Evolutionary conservation across 2,329 filamentous ascomycete genomes (phyloP), one percentile per base, ranked within the genome.

Genomic region (Nemania serpens): DNA sequence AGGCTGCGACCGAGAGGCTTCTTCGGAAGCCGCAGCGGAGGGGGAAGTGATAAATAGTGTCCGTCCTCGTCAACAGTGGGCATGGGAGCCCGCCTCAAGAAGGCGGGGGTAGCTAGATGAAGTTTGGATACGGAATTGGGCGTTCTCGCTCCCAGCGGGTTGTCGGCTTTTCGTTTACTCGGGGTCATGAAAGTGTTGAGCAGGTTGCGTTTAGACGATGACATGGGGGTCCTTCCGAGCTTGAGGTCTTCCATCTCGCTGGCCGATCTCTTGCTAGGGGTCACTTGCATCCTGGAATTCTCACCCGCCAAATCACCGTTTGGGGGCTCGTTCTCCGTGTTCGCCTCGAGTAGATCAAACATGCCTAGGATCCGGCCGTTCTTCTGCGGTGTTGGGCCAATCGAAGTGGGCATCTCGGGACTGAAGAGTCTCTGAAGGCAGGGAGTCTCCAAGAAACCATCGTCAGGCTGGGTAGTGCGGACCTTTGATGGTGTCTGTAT

Each of bases 331-430:
- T 77, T 77, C 22, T 80, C 74, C 20, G 80, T 79, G 43, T 79
- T 78, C 58, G 84, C 80, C 25, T 79, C 77, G 7, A 92, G 77
- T 11, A 90, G 76, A 70, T 94, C 91, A 71, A 95, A 95, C 17
- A 95, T 77, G 4, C 91, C 90, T 2, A 95, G 80, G 1, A 93
- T 88, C 18, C 85, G 85, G 29, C 91, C 91, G 72, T 94, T 89
- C 63, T 87, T 86, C 70, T 94, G 91, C 2, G 91, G 91, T 12
- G 91, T 95, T 1, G 91, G 91, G 2, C 90, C 90, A 62, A 95
- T 84, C 0, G 82, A 84, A 5, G 84, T 86, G 2, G 85, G 84
- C 11, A 82, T 79, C 0, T 76, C 76, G 1, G 86, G 84, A 58
- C 84, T 86, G 70, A 88, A 89, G 5, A 88, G 77, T 59, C 82